Conservation (phyloP, 148 eudicot genomes). For the Cornus suecica region DNA sequence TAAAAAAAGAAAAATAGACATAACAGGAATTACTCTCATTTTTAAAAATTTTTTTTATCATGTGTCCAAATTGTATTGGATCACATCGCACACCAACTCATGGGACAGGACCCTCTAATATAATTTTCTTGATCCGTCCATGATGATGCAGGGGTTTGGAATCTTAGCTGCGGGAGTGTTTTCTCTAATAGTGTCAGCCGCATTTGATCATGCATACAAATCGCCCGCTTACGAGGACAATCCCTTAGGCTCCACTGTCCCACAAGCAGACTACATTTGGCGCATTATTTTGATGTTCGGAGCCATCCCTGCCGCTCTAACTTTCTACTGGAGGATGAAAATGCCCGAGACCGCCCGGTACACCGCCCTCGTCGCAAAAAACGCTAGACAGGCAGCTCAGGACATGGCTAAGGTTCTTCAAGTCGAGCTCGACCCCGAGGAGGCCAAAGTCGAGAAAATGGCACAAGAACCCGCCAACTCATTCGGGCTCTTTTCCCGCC, state of each 20-base stretch:
- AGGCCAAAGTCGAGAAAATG: slow-evolving; percentile 28
- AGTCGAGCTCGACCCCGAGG: slow-evolving; percentile 36
- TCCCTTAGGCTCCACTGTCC: slow-evolving; percentile 10
- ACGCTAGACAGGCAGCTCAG: slow-evolving; percentile 52
- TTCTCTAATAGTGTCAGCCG: slow-evolving; percentile 38
- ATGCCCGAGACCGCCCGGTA: slow-evolving; percentile 74
- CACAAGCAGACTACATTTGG: slow-evolving; percentile 50
- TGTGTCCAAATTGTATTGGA: too few relatives aligned
- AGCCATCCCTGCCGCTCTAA: slow-evolving; percentile 47
- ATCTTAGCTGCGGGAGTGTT: slow-evolving; percentile 56
- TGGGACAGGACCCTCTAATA: too few relatives aligned
- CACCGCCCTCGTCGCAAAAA: slow-evolving; percentile 61
- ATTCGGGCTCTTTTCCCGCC: slow-evolving; percentile 54
- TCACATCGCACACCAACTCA: too few relatives aligned
- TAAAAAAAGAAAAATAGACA: too few relatives aligned
- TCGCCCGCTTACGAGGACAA: slow-evolving; percentile 24
- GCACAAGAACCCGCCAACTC: not conserved
- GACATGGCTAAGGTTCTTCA: slow-evolving; percentile 59
- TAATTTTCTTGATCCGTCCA: too few relatives aligned
- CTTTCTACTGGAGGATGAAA: slow-evolving; percentile 46
- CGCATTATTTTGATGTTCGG: slow-evolving; percentile 52
- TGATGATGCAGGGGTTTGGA: slow-evolving; percentile 76
- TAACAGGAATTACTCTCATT: too few relatives aligned
- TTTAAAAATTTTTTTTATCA: too few relatives aligned
- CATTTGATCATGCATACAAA: slow-evolving; percentile 21